Base-by-base conservation (phyloP, 1,139 yeast species). In the Kurtzmaniella quercitrusa region DNA sequence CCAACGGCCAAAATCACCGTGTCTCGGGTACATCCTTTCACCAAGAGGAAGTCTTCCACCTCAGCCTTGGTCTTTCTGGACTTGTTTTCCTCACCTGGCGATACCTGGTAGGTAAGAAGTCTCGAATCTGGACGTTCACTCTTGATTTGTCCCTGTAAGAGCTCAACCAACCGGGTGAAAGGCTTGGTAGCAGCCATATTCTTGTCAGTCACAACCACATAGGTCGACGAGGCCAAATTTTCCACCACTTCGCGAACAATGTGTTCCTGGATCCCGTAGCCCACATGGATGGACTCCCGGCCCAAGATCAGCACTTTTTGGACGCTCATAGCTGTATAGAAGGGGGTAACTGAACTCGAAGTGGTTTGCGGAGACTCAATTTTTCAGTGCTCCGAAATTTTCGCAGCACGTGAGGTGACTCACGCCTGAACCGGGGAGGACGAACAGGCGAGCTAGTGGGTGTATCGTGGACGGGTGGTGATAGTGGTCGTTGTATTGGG, bases 81-180 rank as follows among this genome's bases (percentile, higher is more conserved):
- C 69, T 94, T 94, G 63, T 87, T 85, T 44, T 89, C 81, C 63
- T 94, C 99, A 40, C 99, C 99, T 0, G 98, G 98, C 6, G 95
- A 73, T 17, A 94, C 88, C 12, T 76, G 73, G 61, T 85, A 91
- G 19, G 81, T 73, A 46, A 94, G 69, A 37, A 94, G 65, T 51
- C 98, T 77, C 2, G 91, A 75, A 8, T 63, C 65, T 0, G 81
- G 76, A 34, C 68, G 53, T 34, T 51, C 45, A n/a, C 41, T 46
- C 4, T 47, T 44, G 42, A 79, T 54, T 42, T 58, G 58, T 1
- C 47, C 46, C 46, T 66, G 53, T 54, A 81, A 70, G 40, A 62
- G 50, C 43, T 48, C 41, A 39, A 65, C 63, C 38, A 75, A 69
- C 29, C 63, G 62, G 34, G 53, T 52, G 58, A 76, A 77, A 53